Evolutionary conservation across 495 filamentous ascomycete species (phyloP), one percentile per base, ranked within the genome.

Genomic region (Daldinia bambusicola): DNA sequence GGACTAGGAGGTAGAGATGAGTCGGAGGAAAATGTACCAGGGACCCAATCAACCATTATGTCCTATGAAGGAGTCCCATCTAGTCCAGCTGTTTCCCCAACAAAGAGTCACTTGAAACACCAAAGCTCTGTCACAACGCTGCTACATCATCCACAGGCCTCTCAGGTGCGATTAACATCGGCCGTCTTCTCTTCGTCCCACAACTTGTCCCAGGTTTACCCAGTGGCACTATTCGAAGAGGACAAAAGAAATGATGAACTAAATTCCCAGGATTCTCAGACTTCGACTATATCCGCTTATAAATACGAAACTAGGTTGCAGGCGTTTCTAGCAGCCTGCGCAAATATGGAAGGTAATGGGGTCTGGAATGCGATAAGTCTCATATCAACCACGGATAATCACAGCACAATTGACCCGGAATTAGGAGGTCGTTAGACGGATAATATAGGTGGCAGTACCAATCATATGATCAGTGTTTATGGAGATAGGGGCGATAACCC

Each of bases 321-420:
- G 3, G 81, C 80, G 0, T 84, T 76, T 31, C 64, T 48, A 13
- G 59, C 75, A 1, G 70, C 74, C 0, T 69, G 65, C 0, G 66
- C 71, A 2, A 80, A 79, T 36, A 72, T 79, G n/a, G 69, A 66
- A 16, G 68, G 69, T 4, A 55, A 67, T 1, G 66, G 61, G 22
- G 5, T 53, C 7, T 75, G 71, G 59, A 20, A 26, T 2, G 56
- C 61, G 2, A 69, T 84, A 32, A 63, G 59, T n/a, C 64, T 84
- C 18, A 67, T 84, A 37, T 80, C 78, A 10, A 83, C 81, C 0
- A 77, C 75, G 0, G 78, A 79, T 65, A 68, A 82, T 14, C 81
- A 84, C 37, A 77, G 77, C 4, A 63, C 37, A 12, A 6, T 68
- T 2, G 81, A 84, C 0, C 18, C 45, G 12, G 82, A 83, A 12